phyloP scores from a whole-genome alignment of 164 flowering plant genomes.

The Santalum album region DNA sequence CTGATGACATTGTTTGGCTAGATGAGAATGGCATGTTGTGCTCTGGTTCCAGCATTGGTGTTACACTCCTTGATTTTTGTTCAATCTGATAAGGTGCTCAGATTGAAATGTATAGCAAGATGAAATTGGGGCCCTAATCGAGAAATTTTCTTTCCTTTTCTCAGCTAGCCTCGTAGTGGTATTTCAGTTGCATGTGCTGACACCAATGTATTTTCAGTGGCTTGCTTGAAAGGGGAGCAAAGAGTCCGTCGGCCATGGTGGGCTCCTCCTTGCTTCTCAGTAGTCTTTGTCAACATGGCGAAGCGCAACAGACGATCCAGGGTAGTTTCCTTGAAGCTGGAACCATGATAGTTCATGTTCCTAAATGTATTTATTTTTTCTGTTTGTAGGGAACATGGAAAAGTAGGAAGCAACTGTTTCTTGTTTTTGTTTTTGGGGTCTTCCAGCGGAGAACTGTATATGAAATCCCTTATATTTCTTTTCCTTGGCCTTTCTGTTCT shows the following conservation, averaged over 20 bases:
- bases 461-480: neutral
- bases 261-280: conserved; percentile 92
- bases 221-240: conserved; percentile 95
- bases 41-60: no score
- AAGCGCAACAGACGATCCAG: conserved; percentile 89
- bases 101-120: no score
- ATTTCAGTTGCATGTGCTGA: neutral
- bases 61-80: no score
- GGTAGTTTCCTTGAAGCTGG: conserved; percentile 91
- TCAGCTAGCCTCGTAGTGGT: neutral
- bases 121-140: no score
- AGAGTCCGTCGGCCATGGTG: conserved; percentile 96
- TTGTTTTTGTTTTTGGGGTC: neutral
- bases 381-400: conserved; percentile 3
- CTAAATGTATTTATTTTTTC: conserved; percentile 10
- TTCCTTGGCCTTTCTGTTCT: neutral
- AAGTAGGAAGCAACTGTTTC: neutral
- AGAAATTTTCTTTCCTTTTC: no score
- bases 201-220: conserved; percentile 44
- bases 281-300: conserved; percentile 62
- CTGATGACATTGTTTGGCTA: no score
- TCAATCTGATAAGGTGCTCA: no score
- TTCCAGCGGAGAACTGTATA: neutral
- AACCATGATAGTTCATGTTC: conserved; percentile 39
- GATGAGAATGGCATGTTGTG: no score